Base-by-base conservation (phyloP, 805 yeast species). In the Kuraishia ogatae region DNA sequence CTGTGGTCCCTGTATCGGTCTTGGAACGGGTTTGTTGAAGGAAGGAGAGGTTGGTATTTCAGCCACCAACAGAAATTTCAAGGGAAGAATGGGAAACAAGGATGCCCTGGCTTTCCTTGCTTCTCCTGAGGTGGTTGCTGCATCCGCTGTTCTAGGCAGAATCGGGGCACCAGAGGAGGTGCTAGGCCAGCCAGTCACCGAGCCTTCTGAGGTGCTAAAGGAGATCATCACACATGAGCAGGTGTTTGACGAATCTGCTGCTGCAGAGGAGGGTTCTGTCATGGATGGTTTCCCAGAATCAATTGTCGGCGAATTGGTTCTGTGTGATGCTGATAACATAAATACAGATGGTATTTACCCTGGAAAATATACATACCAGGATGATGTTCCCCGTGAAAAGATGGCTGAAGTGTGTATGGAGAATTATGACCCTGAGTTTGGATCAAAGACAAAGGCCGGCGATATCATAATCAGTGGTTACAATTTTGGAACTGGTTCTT, bases 341-440 rank as follows among this genome's bases (percentile, higher is more conserved):
- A 94, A 94, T 74, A 94, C 99, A 22, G 99, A 94, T 70, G 99
- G 98, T 66, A 94, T 94, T 57, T 94, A 94, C 68, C 99, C 99
- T 22, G 99, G 99, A 61, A 94, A 94, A 70, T 94, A 94, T 77
- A 94, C 99, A 10, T 94, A 94, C 73, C 98, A 94, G 75, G 99
- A 94, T 70, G 98, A 94, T 67, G 94, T 94, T 51, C 81, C 97
- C 48, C 80, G 87, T 65, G 96, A 89, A 63, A 89, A 87, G 69
- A 94, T 94, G 99, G 99, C 99, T 39, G 88, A 93, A 71, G 99
- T 94, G 51, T 94, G 99, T 76, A 94, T 94, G 99, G 99, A 94
- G 73, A 94, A 94, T 75, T 94, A 94, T 72, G 99, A 94, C 71
- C 68, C 89, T 15, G 96, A 92, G 61, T 94, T 94, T 71, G 85